phyloP scores from a whole-genome alignment of 768 basidiomycete genomes.

The Termitomyces sp. region DNA sequence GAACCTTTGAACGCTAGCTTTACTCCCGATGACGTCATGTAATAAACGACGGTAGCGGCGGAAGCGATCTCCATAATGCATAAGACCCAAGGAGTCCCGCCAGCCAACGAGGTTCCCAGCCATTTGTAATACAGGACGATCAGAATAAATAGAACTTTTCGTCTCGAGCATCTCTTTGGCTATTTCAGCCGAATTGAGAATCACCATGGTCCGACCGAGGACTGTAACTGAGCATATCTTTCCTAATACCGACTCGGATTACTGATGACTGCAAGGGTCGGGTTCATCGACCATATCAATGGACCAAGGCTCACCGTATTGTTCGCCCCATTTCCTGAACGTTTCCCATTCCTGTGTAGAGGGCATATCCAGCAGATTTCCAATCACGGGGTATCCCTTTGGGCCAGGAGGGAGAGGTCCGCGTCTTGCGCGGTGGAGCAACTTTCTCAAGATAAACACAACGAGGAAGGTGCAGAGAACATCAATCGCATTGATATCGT shows the following conservation, averaged over 20 bases:
- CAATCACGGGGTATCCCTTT: constrained; percentile 4
- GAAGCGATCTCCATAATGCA: constrained; percentile 47
- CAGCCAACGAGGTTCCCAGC: constrained; percentile 50
- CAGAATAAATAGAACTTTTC: constrained; percentile 51
- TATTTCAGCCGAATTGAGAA: constrained; percentile 43
- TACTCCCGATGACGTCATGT: constrained; percentile 42
- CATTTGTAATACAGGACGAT: constrained; percentile 51
- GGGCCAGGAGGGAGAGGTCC: constrained; percentile 5
- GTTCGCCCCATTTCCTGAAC: constrained; percentile 3
- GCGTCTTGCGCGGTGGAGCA: constrained; percentile 15
- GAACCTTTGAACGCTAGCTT: constrained; percentile 34
- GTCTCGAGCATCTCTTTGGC: constrained; percentile 58
- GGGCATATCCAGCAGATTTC: constrained; percentile 5
- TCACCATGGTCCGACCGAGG: constrained; percentile 50
- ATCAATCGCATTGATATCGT: constrained; percentile 9
- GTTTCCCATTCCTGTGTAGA: not conserved
- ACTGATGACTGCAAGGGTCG: not conserved
- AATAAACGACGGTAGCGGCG: constrained; percentile 46
- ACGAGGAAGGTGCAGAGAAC: constrained; percentile 25
- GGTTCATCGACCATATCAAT: not conserved
- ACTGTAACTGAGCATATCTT: constrained; percentile 55
- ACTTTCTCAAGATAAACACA: constrained; percentile 25
- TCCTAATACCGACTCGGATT: constrained; percentile 27
- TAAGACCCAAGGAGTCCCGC: constrained; percentile 46
- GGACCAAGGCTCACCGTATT: not conserved